A percentile compares a stretch with the other conserved stretches of the same genome.
These are phyloP conservation scores for Leptoxyphium fumago DNA, from an alignment of 2,329 filamentous ascomycete species.

Conservation along the genomic window DNA sequence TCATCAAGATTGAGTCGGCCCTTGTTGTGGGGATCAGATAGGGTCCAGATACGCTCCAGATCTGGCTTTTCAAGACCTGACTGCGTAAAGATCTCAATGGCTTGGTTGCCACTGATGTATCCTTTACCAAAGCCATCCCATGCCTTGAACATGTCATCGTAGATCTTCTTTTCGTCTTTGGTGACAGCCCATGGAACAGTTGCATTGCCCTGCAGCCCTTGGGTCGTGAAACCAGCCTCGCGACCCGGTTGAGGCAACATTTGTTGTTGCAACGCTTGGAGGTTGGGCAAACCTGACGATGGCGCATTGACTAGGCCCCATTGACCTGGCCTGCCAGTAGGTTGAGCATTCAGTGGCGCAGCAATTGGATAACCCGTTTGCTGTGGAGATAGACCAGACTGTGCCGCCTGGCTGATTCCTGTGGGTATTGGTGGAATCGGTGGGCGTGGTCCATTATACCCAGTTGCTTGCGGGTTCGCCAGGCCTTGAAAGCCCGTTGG, in stretches of 20 bases:
- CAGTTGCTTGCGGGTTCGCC: slow-evolving; percentile 55
- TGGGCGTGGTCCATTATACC: slow-evolving; percentile 65
- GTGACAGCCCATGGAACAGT: slow-evolving; percentile 97
- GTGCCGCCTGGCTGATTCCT: slow-evolving; percentile 40
- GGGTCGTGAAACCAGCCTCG: slow-evolving; percentile 73
- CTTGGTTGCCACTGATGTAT: slow-evolving; percentile 79
- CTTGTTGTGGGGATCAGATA: slow-evolving; percentile 87
- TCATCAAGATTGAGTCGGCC: slow-evolving; percentile 90
- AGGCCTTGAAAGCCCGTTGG: slow-evolving; percentile 35
- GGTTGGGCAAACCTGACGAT: slow-evolving; percentile 76
- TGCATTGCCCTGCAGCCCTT: slow-evolving; percentile 80
- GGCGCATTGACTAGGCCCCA: slow-evolving; percentile 98
- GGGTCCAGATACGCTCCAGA: slow-evolving; percentile 83
- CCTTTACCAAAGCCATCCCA: slow-evolving; percentile 95
- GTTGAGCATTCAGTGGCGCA: slow-evolving; percentile 71
- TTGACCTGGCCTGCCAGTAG: slow-evolving; percentile 81
- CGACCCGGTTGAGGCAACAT: slow-evolving; percentile 97
- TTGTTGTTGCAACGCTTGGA: slow-evolving; percentile 77
- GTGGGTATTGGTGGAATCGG: slow-evolving; percentile 77
- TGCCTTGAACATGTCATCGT: slow-evolving; percentile 84
- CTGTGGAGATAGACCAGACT: slow-evolving; percentile 40
- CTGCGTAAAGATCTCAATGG: slow-evolving; percentile 94
- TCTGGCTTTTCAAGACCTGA: slow-evolving; percentile 85
- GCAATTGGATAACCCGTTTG: slow-evolving; percentile 54
- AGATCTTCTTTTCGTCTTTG: slow-evolving; percentile 95